These are phyloP conservation scores for Amanita thiersii DNA, from an alignment of 768 basidiomycete genomes.

Conservation along the genomic window DNA sequence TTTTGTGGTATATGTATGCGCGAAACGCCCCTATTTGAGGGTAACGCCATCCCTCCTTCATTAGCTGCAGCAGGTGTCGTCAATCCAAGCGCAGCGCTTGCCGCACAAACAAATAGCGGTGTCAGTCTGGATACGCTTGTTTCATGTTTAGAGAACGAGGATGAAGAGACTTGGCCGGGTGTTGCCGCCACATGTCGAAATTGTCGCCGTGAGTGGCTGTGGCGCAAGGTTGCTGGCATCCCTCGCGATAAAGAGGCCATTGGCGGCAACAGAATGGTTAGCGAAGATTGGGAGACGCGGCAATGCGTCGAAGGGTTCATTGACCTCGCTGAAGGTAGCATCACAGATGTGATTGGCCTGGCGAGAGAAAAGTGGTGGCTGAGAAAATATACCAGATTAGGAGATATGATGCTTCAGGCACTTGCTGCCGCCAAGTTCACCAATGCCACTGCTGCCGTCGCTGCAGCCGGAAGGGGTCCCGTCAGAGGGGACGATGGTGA, in stretches of 20 bases:
- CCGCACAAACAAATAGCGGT: conserved; percentile 15
- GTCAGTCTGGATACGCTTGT: conserved; percentile 18
- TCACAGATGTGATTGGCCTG: conserved; percentile 49
- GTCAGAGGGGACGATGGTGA: background rate
- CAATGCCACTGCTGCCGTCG: conserved; percentile 11
- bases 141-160: conserved; percentile 62
- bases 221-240: conserved; percentile 43
- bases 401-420: conserved; percentile 60
- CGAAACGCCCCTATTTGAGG: conserved; percentile 43
- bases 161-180: conserved; percentile 57
- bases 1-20: conserved; percentile 67
- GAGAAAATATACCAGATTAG: conserved; percentile 52
- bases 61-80: conserved; percentile 15
- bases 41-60: conserved; percentile 10
- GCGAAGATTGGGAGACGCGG: conserved; percentile 59
- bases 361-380: conserved; percentile 72
- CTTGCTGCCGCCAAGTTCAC: conserved; percentile 49
- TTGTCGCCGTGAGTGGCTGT: conserved; percentile 62
- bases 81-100: conserved; percentile 18
- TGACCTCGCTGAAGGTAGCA: conserved; percentile 63
- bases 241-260: conserved; percentile 49
- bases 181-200: conserved; percentile 60
- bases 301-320: conserved; percentile 65
- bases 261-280: conserved; percentile 32
- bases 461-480: background rate